These are phyloP conservation scores for Calonectria honghensis DNA, from an alignment of 2,329 filamentous ascomycete genomes.

Conservation along the genomic window DNA sequence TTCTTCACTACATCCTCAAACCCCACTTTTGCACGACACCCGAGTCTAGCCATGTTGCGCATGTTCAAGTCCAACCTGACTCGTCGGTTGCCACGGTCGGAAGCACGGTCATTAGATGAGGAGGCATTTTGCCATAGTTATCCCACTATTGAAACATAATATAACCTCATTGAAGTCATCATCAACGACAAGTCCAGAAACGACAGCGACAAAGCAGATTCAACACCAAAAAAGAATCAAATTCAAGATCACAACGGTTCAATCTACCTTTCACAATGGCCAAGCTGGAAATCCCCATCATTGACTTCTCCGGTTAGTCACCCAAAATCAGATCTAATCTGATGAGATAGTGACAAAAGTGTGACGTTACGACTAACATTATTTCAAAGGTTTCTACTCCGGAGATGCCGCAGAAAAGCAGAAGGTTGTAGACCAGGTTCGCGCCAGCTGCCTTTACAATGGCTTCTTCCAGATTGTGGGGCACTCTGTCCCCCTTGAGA, in stretches of 20 bases:
- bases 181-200: constrained; percentile 13
- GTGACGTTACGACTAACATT: background rate
- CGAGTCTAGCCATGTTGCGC: constrained; percentile 21
- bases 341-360: background rate
- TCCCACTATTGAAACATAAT: constrained; percentile 36
- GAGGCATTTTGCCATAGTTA: background rate
- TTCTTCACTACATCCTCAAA: background rate
- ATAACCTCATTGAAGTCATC: constrained; percentile 38
- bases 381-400: constrained; percentile 46
- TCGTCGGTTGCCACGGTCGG: constrained; percentile 2
- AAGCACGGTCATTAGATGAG: background rate
- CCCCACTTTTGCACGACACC: constrained; percentile 35
- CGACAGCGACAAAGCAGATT: constrained; percentile 2
- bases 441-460: constrained; percentile 65
- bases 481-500: constrained; percentile 64
- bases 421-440: constrained; percentile 57
- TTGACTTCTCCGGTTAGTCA: constrained; percentile 55
- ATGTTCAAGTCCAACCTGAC: constrained; percentile 2
- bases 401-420: constrained; percentile 52
- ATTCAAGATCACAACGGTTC: background rate
- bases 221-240: background rate
- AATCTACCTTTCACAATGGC: constrained; percentile 33
- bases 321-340: background rate
- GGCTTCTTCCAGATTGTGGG: constrained; percentile 73
- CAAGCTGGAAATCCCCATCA: constrained; percentile 53